phyloP scores from a whole-genome alignment of 129 eudicot species.

The Lactuca sativa region DNA sequence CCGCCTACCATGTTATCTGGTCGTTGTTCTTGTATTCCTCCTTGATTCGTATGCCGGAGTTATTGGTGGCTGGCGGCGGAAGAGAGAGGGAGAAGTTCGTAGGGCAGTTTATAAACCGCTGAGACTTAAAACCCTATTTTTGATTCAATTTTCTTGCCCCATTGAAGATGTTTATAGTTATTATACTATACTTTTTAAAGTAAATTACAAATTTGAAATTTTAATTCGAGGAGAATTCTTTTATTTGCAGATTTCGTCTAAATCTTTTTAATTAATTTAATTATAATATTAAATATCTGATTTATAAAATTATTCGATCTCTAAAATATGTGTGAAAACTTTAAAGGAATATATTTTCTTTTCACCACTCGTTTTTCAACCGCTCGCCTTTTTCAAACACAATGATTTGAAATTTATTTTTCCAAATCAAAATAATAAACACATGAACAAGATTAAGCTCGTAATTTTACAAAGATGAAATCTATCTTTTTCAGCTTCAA shows the following conservation, averaged over 20 bases:
- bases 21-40: background rate
- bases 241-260: background rate
- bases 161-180: background rate
- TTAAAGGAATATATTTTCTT: background rate
- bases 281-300: background rate
- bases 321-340: background rate
- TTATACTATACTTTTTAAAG: no score
- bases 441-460: no score
- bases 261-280: background rate
- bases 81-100: background rate
- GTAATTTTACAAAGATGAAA: no score
- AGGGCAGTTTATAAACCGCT: constrained; percentile 19
- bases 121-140: constrained; percentile 16
- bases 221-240: background rate
- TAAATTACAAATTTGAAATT: background rate
- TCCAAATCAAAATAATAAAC: no score
- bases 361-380: background rate
- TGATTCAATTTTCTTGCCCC: background rate
- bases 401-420: no score
- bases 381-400: background rate
- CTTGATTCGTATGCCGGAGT: constrained; percentile 22
- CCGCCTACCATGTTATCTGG: constrained; percentile 25
- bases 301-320: background rate
- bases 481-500: no score
- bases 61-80: constrained; percentile 11